Base-by-base conservation (phyloP, 2,329 filamentous ascomycete species). In the Ceratocystis destructans region DNA sequence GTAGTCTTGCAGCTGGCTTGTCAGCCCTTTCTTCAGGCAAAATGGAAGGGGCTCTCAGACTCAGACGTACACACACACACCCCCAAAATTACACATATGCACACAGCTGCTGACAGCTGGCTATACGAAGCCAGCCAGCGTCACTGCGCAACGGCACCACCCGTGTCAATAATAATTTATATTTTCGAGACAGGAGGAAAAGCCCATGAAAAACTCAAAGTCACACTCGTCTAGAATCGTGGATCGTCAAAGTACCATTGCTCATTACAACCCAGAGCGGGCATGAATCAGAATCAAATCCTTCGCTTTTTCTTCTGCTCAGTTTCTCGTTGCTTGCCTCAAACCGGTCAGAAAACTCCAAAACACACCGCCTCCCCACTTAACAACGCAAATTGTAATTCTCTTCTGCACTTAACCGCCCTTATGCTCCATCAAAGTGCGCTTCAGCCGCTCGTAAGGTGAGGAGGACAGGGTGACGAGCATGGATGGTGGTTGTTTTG, bases 341-440 rank as follows among this genome's bases (percentile, higher is more conserved):
- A 41, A 41, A 41, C 37, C 37, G 37, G 37, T 12, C 37, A 41
- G 37, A 15, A 15, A n/a, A 50, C 28, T 31, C 28, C 55, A 31
- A 59, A 59, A 59, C 55, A 59, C 55, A 59, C 55, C 55, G 55
- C 55, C 55, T 37, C 10, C 37, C 37, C 37, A 41, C 37, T 41
- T 41, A 41, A 20, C 20, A 48, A 8, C 5, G 45, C 17, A 48
- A 53, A 12, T 25, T n/a, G 46, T 10, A 48, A 8, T 22, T 48
- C 17, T n/a, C 22, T 53, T 20, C 48, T 53, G 48, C 48, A 53
- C 48, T 28, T 53, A 53, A 25, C 48, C 48, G 48, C 48, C 48
- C 20, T 7, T 41, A 41, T 41, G 37, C 37, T 10, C 37, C 37
- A 41, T 41, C 37, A 41, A 41, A 41, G 37, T 41, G 37, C 37